These are phyloP conservation scores for Azolla pinnata DNA, from an alignment of 75 land plant species.

Conservation along the genomic window DNA sequence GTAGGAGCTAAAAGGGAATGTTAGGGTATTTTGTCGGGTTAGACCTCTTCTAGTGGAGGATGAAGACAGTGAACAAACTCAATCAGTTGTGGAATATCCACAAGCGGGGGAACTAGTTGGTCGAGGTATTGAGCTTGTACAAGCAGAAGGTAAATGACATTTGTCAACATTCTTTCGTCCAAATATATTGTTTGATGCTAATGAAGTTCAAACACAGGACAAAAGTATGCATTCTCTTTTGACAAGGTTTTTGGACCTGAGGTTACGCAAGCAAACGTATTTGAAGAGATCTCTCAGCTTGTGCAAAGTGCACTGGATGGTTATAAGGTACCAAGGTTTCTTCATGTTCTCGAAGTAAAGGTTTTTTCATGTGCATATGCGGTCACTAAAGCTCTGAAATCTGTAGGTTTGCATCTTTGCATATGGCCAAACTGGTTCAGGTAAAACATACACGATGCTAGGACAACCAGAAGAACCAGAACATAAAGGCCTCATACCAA, in stretches of 20 bases:
- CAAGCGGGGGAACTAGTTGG: conserved; percentile 16
- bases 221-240: conserved; percentile 28
- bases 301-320: conserved; percentile 38
- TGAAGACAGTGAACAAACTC: conserved; percentile 10
- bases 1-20: conserved; percentile 35
- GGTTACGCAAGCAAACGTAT: conserved; percentile 21
- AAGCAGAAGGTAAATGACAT: conserved; percentile 15
- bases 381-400: background rate
- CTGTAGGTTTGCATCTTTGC: conserved; percentile 35
- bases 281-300: conserved; percentile 30
- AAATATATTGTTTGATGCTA: background rate
- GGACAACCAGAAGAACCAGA: conserved; percentile 18
- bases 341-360: too few relatives aligned
- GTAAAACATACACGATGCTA: conserved; percentile 34
- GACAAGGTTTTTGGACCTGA: conserved; percentile 34
- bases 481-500: conserved; percentile 27
- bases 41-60: conserved; percentile 23
- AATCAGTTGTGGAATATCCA: conserved; percentile 24
- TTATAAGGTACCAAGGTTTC: conserved; percentile 24
- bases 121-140: conserved; percentile 26
- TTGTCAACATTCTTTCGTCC: background rate
- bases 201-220: conserved; percentile 12
- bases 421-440: conserved; percentile 35
- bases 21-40: conserved; percentile 31
- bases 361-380: too few relatives aligned